These are phyloP conservation scores for Sistotremastrum suecicum DNA, from an alignment of 768 basidiomycete genomes.

Conservation along the genomic window DNA sequence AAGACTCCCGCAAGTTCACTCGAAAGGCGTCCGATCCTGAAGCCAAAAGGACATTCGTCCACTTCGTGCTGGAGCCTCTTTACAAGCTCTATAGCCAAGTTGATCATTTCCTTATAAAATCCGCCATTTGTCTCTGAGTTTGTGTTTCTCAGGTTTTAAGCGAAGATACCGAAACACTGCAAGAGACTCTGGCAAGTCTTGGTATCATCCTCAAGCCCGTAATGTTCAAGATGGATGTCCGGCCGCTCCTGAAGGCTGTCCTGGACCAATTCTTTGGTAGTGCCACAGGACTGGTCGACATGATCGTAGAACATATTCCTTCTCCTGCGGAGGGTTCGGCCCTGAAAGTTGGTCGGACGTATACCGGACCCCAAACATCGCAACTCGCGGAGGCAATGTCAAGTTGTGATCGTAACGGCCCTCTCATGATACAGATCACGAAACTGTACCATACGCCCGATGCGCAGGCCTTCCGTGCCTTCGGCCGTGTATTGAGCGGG, in stretches of 20 bases:
- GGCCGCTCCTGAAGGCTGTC: slow-evolving; percentile 86
- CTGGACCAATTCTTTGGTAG: slow-evolving; percentile 94
- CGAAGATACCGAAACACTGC: slow-evolving; percentile 82
- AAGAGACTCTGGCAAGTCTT: slow-evolving; percentile 60
- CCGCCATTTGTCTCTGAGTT: background rate
- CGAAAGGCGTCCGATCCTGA: slow-evolving; percentile 74
- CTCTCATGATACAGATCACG: slow-evolving; percentile 83
- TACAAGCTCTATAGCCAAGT: slow-evolving; percentile 84
- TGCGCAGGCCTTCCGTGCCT: slow-evolving; percentile 92
- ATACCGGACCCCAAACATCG: slow-evolving; percentile 77
- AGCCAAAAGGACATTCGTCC: slow-evolving; percentile 73
- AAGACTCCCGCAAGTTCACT: slow-evolving; percentile 75
- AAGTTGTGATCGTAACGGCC: slow-evolving; percentile 68
- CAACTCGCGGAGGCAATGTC: slow-evolving; percentile 70
- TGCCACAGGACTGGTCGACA: slow-evolving; percentile 79
- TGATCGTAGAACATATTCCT: slow-evolving; percentile 83
- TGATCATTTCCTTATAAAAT: slow-evolving; percentile 11
- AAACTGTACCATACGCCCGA: slow-evolving; percentile 96
- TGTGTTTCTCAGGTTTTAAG: slow-evolving; percentile 55
- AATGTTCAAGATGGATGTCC: slow-evolving; percentile 97
- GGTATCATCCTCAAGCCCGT: slow-evolving; percentile 81
- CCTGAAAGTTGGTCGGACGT: slow-evolving; percentile 55
- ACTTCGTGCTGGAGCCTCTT: slow-evolving; percentile 90
- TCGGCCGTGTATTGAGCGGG: slow-evolving; percentile 88
- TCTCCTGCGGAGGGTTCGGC: slow-evolving; percentile 50